Evolutionary conservation across 2,329 filamentous ascomycete genomes (phyloP).

Genomic region (Epichloe amarillans): DNA sequence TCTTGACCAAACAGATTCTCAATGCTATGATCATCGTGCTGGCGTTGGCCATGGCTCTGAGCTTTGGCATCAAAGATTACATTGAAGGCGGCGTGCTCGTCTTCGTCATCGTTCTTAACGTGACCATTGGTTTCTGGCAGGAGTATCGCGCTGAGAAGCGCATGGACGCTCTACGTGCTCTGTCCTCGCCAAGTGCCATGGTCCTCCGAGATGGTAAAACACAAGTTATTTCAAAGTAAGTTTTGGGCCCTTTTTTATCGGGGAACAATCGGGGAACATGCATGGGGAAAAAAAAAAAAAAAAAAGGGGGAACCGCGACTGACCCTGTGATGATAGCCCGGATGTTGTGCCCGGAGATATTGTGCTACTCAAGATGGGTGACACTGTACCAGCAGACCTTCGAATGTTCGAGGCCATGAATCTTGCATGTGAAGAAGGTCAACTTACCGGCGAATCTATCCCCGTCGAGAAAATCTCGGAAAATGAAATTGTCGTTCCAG

Average conservation of each 20-base stretch:
- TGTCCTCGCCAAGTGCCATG: constrained; percentile 49
- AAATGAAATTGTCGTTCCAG: constrained; percentile 30
- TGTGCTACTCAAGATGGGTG: constrained; percentile 53
- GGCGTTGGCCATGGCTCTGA: constrained; percentile 61
- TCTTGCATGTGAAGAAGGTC: constrained; percentile 64
- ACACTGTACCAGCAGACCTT: constrained; percentile 62
- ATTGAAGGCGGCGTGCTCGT: constrained; percentile 56
- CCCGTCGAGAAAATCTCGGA: constrained; percentile 54
- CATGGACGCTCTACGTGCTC: constrained; percentile 48
- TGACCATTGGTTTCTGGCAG: constrained; percentile 53
- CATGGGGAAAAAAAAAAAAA: neutral
- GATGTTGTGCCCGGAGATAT: constrained; percentile 62
- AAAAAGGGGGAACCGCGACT: neutral
- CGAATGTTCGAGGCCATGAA: constrained; percentile 64
- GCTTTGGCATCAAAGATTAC: constrained; percentile 52
- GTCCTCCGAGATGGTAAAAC: constrained; percentile 47
- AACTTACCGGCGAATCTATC: constrained; percentile 63
- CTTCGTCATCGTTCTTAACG: constrained; percentile 56
- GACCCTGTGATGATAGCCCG: constrained; percentile 24
- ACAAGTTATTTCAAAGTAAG: constrained; percentile 43
- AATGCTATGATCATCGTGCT: constrained; percentile 72
- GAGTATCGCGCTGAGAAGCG: constrained; percentile 53
- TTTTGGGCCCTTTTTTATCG: constrained; percentile 5
- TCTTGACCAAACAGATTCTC: constrained; percentile 57
- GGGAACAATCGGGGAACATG: neutral